Conservation (phyloP, 1,284 basidiomycete genomes). For the Puccinia triticina region DNA sequence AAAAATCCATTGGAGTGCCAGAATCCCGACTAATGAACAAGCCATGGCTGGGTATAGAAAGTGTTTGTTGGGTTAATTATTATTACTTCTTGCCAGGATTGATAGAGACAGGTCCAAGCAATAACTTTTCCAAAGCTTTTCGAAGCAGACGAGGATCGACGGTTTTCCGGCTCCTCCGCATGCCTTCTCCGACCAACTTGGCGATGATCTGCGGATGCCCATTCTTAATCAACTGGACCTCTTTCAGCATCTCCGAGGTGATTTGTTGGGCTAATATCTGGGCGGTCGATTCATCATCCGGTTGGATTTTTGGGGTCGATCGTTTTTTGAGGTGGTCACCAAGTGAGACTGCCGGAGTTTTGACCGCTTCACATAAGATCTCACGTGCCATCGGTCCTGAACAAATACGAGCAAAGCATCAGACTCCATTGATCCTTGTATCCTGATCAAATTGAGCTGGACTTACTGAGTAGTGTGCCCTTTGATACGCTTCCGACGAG, state of each 20-base stretch:
- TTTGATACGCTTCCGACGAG: conserved; percentile 24
- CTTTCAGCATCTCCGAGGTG: conserved; percentile 64
- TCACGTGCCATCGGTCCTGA: conserved; percentile 41
- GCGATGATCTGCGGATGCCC: conserved; percentile 83
- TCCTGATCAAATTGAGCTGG: neutral
- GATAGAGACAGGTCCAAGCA: neutral
- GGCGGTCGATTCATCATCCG: neutral
- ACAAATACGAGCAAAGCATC: neutral
- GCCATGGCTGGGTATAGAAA: no score
- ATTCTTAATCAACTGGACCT: conserved; percentile 70
- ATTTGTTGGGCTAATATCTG: conserved; percentile 22
- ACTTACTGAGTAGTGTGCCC: conserved; percentile 20
- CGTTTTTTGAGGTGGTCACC: conserved; percentile 14
- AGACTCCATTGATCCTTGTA: neutral
- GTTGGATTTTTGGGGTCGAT: neutral
- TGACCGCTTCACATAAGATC: conserved; percentile 28
- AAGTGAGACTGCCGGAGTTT: neutral
- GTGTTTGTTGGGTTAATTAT: neutral
- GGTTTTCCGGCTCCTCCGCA: conserved; percentile 78
- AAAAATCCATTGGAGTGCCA: no score
- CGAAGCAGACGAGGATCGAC: conserved; percentile 67
- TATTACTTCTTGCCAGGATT: neutral
- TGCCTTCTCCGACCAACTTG: conserved; percentile 83
- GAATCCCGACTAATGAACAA: no score
- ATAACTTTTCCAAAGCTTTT: conserved; percentile 23